Base-by-base conservation (phyloP, 192 early-diverging fungal genomes). In the Podila horticola region DNA sequence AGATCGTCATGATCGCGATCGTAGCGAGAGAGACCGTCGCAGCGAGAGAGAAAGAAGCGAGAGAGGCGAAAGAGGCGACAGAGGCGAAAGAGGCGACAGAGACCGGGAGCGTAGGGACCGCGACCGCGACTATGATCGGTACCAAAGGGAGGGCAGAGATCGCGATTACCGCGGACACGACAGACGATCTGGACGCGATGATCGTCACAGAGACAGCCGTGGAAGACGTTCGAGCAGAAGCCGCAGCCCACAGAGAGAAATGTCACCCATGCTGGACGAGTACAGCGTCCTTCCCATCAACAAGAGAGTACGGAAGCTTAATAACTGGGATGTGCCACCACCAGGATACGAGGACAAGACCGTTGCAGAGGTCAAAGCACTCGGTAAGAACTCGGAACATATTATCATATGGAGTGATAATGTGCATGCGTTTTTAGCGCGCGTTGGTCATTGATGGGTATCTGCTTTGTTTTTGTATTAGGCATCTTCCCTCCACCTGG, bases 301-400 rank as follows among this genome's bases (percentile, higher is more conserved):
- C 73, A 85, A 92, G 71, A 82, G 95, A 63, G 83, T 83, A 19
- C 86, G 92, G 22, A 96, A 94, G 79, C 89, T 98, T 33, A 91
- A 91, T 66, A 90, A 94, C 79, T 99, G 98, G 98, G 98, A 99
- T 86, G 84, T 94, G 62, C 85, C 95, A 12, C 98, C 98, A 38
- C 87, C 89, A 12, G 96, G 96, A 28, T 98, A 90, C 69, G 96
- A 98, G 79, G 91, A 88, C 55, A 89, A 98, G 84, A 89, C 92
- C 29, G 94, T 94, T 11, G 76, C 86, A 51, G 94, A 98, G 64
- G 97, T 94, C 65, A 99, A 99, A 84, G 88, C 90, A 20, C 93
- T 95, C 34, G 96, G 96, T 87, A 72, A 58, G 81, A 82, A n/a
- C 71, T 50, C 13, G 38, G 62, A 7, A 41, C 12, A 20, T 22